These are phyloP conservation scores for Globisporangium okanoganense DNA, from an alignment of 352 stramenopile species.

Conservation along the genomic window DNA sequence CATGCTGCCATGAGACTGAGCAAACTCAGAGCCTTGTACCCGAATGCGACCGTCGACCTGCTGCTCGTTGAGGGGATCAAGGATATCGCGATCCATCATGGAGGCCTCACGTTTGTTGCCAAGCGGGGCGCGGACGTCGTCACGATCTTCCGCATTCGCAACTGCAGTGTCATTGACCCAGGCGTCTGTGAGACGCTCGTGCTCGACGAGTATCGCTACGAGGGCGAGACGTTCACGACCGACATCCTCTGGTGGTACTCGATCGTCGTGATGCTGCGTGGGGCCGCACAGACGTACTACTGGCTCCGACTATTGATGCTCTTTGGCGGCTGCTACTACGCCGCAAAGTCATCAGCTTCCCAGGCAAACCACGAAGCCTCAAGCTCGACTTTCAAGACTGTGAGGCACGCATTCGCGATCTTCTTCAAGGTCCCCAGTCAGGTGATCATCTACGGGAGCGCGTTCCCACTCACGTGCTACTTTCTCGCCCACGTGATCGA, in stretches of 20 bases:
- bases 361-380: neutral
- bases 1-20: neutral
- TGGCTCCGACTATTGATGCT: slow-evolving; percentile 8
- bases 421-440: slow-evolving; percentile 20
- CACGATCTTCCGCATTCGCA: slow-evolving; percentile 9
- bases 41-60: slow-evolving; percentile 8
- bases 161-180: neutral
- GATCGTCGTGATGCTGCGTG: slow-evolving; percentile 1
- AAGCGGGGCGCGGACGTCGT: slow-evolving; percentile 7
- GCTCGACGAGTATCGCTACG: slow-evolving; percentile 14
- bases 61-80: slow-evolving; percentile 5
- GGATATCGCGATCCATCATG: slow-evolving; percentile 2
- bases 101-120: slow-evolving; percentile 5
- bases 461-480: slow-evolving; percentile 21
- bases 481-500: slow-evolving; percentile 19
- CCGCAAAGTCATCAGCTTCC: neutral
- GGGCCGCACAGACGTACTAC: slow-evolving; percentile 11
- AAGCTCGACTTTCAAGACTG: neutral
- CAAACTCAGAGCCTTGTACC: neutral
- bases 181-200: slow-evolving; percentile 1
- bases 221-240: slow-evolving; percentile 10
- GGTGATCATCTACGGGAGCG: slow-evolving; percentile 20
- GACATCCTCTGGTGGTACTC: slow-evolving; percentile 8
- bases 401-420: neutral
- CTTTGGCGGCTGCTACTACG: slow-evolving; percentile 8